These are phyloP conservation scores for Fusarium musae DNA, from an alignment of 2,329 filamentous ascomycete genomes.

Conservation along the genomic window DNA sequence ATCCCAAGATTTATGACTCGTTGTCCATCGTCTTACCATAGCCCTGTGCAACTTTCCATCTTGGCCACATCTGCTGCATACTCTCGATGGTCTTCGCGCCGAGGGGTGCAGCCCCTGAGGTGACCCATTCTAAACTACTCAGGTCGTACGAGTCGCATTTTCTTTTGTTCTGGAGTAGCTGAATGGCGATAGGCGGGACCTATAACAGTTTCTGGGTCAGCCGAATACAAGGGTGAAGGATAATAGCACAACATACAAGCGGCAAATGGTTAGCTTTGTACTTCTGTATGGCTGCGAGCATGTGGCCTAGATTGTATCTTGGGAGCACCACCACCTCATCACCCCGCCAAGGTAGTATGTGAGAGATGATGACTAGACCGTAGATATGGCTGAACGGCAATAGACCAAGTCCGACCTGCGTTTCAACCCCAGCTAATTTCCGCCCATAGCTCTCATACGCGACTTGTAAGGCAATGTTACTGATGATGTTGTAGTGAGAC, in stretches of 20 bases:
- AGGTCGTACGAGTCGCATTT: not conserved
- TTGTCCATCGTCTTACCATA: not conserved
- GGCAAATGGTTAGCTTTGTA: not conserved
- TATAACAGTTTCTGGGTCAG: fast-evolving
- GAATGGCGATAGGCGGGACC: not conserved
- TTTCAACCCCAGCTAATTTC: constrained; percentile 31
- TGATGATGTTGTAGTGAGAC: not conserved
- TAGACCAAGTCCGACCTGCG: constrained; percentile 69
- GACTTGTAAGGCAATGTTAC: not conserved
- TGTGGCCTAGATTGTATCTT: not conserved
- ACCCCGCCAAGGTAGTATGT: not conserved
- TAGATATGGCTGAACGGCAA: constrained; percentile 81
- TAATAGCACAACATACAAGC: not conserved
- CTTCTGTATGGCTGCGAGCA: not conserved
- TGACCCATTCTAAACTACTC: not conserved
- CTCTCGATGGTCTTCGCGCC: not conserved
- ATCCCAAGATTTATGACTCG: not conserved
- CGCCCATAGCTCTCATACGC: not conserved
- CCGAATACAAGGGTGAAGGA: fast-evolving
- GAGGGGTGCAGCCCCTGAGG: not conserved
- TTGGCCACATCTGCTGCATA: not conserved
- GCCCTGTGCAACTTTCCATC: not conserved
- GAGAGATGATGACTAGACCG: not conserved
- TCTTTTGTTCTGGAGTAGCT: not conserved
- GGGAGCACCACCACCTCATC: not conserved